Conservation (phyloP, 2,329 filamentous ascomycete species). For the Dactylellina parvicollis region DNA sequence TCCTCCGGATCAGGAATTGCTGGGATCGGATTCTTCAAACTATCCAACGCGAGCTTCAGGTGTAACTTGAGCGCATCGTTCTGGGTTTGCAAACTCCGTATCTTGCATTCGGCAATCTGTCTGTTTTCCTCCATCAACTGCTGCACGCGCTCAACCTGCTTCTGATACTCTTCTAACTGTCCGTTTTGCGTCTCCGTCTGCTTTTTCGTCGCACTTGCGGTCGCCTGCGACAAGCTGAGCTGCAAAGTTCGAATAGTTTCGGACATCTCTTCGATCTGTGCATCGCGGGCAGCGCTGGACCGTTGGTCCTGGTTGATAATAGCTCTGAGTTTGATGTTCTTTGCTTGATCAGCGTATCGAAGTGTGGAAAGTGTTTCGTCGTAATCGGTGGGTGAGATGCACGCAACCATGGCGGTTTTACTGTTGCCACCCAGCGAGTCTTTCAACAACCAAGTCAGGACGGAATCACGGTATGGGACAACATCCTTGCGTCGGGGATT, state of each 20-base stretch:
- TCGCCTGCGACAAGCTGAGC: conserved; percentile 74
- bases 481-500: conserved; percentile 71
- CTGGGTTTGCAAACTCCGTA: conserved; percentile 85
- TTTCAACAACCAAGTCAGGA: conserved; percentile 86
- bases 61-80: conserved; percentile 90
- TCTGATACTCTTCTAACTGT: conserved; percentile 92
- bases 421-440: conserved; percentile 95
- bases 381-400: conserved; percentile 93
- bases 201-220: conserved; percentile 75
- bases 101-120: conserved; percentile 91
- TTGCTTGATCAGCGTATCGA: conserved; percentile 96
- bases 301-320: conserved; percentile 96
- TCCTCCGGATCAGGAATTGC: conserved; percentile 69
- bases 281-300: conserved; percentile 89
- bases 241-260: conserved; percentile 91
- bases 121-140: conserved; percentile 94
- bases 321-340: conserved; percentile 92
- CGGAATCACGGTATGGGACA: conserved; percentile 92
- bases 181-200: conserved; percentile 82
- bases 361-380: conserved; percentile 96
- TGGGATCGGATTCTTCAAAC: conserved; percentile 78
- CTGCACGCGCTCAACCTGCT: conserved; percentile 87
- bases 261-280: conserved; percentile 91
- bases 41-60: conserved; percentile 80
- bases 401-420: conserved; percentile 99